Percentiles rank a stretch among this genome's conserved stretches.
These are phyloP conservation scores for Hypoxylon lienhwacheense DNA, from an alignment of 495 filamentous ascomycete species.

Conservation along the genomic window DNA sequence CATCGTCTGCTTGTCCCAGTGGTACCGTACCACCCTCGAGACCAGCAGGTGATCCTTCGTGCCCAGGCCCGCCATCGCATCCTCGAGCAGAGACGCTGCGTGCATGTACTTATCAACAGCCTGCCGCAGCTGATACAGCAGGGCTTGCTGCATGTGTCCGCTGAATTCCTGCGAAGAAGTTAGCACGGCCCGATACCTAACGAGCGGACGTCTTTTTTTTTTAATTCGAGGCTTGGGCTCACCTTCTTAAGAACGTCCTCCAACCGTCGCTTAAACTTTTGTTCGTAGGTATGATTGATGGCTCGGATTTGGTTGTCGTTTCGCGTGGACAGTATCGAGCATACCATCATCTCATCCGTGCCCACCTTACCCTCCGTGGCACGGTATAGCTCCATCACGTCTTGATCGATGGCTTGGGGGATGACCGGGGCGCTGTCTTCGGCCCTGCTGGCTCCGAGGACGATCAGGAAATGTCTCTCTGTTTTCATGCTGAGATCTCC, in stretches of 20 bases:
- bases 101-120: slow-evolving; percentile 78
- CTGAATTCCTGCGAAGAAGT: slow-evolving; percentile 65
- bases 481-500: slow-evolving; percentile 85
- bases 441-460: slow-evolving; percentile 67
- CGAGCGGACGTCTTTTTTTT: too few species aligned
- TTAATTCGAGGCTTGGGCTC: slow-evolving; percentile 20
- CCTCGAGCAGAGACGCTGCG: slow-evolving; percentile 78
- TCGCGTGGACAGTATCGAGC: slow-evolving; percentile 68
- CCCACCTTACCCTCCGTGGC: slow-evolving; percentile 70
- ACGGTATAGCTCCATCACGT: slow-evolving; percentile 70
- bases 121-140: slow-evolving; percentile 75
- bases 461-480: slow-evolving; percentile 73
- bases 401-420: slow-evolving; percentile 68
- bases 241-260: slow-evolving; percentile 71
- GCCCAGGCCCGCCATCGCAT: slow-evolving; percentile 80
- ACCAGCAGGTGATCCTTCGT: slow-evolving; percentile 85
- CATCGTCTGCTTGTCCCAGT: slow-evolving; percentile 77
- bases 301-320: slow-evolving; percentile 81
- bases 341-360: slow-evolving; percentile 76
- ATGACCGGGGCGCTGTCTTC: slow-evolving; percentile 75
- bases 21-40: slow-evolving; percentile 67
- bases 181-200: too few species aligned
- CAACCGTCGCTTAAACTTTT: slow-evolving; percentile 64
- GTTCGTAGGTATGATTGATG: slow-evolving; percentile 69
- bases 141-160: slow-evolving; percentile 86